phyloP scores from a whole-genome alignment of 164 flowering plant species.

The Piper betle region DNA sequence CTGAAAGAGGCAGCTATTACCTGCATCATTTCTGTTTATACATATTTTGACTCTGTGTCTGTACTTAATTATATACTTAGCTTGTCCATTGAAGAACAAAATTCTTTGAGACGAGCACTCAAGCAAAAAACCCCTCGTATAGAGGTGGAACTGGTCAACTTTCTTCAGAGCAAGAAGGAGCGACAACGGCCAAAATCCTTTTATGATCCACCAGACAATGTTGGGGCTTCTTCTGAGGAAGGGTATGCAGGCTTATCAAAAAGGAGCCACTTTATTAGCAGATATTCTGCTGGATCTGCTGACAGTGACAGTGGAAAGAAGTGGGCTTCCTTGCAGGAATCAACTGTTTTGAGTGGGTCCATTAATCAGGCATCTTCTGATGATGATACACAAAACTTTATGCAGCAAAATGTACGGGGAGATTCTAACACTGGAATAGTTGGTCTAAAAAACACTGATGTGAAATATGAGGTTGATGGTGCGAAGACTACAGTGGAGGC shows the following conservation, averaged over 20 bases:
- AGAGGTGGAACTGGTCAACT: constrained; percentile 91
- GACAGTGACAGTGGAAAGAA: constrained; percentile 61
- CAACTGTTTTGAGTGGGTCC: constrained; percentile 25
- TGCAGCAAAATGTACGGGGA: constrained; percentile 29
- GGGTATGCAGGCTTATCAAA: constrained; percentile 50
- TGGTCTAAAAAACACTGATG: constrained; percentile 34
- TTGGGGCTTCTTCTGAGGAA: constrained; percentile 90
- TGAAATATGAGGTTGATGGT: constrained; percentile 12
- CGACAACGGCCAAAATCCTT: constrained; percentile 62
- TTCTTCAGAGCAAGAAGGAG: constrained; percentile 85
- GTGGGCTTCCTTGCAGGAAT: constrained; percentile 67
- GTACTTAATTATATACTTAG: constrained; percentile 83
- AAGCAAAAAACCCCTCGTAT: constrained; percentile 94
- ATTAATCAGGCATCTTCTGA: constrained; percentile 35
- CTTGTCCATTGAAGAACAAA: constrained; percentile 90
- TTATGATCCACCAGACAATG: constrained; percentile 73
- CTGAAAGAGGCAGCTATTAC: constrained; percentile 89
- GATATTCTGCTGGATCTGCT: constrained; percentile 73
- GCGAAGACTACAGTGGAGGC: constrained; percentile 24
- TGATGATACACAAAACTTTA: constrained; percentile 37
- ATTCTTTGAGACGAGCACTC: constrained; percentile 85
- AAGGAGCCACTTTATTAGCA: constrained; percentile 50
- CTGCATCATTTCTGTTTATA: constrained; percentile 75
- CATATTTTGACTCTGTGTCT: constrained; percentile 62
- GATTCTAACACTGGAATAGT: constrained; percentile 26